Evolutionary conservation across 495 filamentous ascomycete species (phyloP).

Genomic region (Trichoderma virens): DNA sequence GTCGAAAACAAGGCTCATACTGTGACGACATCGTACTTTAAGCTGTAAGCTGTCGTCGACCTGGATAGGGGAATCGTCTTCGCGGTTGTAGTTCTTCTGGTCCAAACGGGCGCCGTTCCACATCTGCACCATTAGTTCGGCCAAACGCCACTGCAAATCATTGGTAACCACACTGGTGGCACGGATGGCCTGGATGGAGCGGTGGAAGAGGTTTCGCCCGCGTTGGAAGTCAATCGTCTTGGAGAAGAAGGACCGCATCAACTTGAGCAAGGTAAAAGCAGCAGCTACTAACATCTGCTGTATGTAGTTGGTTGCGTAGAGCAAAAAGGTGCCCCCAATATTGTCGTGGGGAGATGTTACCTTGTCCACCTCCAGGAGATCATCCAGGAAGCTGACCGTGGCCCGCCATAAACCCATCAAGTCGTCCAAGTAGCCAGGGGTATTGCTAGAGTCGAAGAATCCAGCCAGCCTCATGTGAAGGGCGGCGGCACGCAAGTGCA

Average conservation of each 20-base stretch:
- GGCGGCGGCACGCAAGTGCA: conserved; percentile 71
- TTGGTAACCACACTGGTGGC: conserved; percentile 73
- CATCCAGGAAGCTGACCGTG: conserved; percentile 66
- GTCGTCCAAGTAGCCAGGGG: conserved; percentile 67
- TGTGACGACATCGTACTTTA: conserved; percentile 82
- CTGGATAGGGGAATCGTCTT: conserved; percentile 30
- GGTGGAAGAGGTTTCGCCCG: conserved; percentile 66
- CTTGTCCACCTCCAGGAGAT: conserved; percentile 55
- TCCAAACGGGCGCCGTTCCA: conserved; percentile 69
- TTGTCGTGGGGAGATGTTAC: conserved; percentile 24
- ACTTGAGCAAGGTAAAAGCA: conserved; percentile 75
- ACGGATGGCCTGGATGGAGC: conserved; percentile 68
- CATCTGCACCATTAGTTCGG: conserved; percentile 85
- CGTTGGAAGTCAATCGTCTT: conserved; percentile 63
- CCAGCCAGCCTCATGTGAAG: conserved; percentile 79
- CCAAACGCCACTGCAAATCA: conserved; percentile 76
- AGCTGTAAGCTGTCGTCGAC: conserved; percentile 72
- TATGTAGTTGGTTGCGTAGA: conserved; percentile 76
- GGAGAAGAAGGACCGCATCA: conserved; percentile 78
- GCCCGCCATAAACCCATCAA: conserved; percentile 71
- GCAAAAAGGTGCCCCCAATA: conserved; percentile 37
- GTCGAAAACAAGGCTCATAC: conserved; percentile 88
- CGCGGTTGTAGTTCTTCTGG: conserved; percentile 27
- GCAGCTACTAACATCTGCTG: conserved; percentile 89
- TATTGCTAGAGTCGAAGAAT: conserved; percentile 76